A percentile compares a stretch with the other conserved stretches of the same genome.
phyloP scores from a whole-genome alignment of 805 yeast species.

The Candida boleticola region DNA sequence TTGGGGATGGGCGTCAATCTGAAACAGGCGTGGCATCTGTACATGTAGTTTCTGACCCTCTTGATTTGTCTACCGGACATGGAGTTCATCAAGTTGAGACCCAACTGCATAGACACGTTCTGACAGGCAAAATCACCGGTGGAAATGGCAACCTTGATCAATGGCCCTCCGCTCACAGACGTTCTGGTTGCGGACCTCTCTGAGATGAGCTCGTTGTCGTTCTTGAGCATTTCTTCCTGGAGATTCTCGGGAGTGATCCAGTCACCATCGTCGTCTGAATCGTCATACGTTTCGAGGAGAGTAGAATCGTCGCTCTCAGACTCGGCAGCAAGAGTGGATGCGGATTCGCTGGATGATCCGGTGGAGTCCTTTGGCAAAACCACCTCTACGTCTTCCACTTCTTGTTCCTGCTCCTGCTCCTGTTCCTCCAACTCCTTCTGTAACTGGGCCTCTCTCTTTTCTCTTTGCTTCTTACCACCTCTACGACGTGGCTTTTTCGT shows the following conservation, averaged over 20 bases:
- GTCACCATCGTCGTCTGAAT: constrained; percentile 77
- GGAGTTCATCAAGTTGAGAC: constrained; percentile 80
- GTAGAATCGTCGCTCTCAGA: neutral
- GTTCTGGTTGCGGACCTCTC: constrained; percentile 27
- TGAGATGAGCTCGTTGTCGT: constrained; percentile 56
- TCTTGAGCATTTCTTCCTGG: constrained; percentile 64
- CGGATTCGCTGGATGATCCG: neutral
- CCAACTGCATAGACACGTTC: constrained; percentile 89
- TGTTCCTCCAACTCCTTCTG: constrained; percentile 12
- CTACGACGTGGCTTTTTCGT: constrained; percentile 50
- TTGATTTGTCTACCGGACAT: constrained; percentile 82
- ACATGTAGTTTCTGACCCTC: constrained; percentile 86
- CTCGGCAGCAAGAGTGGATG: neutral
- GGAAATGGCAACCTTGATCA: constrained; percentile 78
- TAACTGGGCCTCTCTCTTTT: constrained; percentile 46
- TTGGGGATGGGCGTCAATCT: constrained; percentile 74
- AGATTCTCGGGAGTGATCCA: constrained; percentile 95
- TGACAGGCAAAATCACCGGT: constrained; percentile 98
- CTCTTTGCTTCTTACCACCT: constrained; percentile 66
- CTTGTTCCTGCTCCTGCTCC: constrained; percentile 8
- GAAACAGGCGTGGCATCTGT: constrained; percentile 97
- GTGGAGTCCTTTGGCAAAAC: constrained; percentile 1
- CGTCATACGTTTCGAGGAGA: constrained; percentile 42
- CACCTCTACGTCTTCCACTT: neutral
- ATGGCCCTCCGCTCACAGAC: constrained; percentile 19